A percentile compares a stretch with the other conserved stretches of the same genome.
Evolutionary conservation across 129 eudicot genomes (phyloP).

Genomic region (Rutidosis leptorrhynchoides): DNA sequence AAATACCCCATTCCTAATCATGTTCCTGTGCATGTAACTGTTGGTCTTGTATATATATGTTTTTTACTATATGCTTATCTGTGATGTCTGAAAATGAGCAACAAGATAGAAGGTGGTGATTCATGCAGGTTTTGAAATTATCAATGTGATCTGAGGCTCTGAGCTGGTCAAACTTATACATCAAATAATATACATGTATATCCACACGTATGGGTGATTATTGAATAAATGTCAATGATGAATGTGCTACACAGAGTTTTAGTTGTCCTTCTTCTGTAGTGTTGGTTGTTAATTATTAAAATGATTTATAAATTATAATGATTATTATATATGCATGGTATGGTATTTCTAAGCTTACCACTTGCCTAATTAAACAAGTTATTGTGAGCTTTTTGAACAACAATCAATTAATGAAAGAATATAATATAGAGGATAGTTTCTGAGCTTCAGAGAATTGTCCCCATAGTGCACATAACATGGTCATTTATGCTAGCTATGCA

Average conservation of each 20-base stretch:
- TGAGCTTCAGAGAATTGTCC: background rate
- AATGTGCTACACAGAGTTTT: constrained; percentile 33
- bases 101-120: constrained; percentile 25
- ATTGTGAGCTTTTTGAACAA: background rate
- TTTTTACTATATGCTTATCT: constrained; percentile 27
- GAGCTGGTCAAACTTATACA: constrained; percentile 34
- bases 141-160: background rate
- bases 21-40: constrained; percentile 30
- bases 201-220: constrained; percentile 32
- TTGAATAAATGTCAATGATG: constrained; percentile 31
- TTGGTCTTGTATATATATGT: constrained; percentile 25
- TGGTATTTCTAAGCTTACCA: constrained; percentile 7
- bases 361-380: constrained; percentile 19
- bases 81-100: constrained; percentile 28
- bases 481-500: background rate
- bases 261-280: constrained; percentile 36
- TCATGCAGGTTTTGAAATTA: constrained; percentile 25
- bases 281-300: constrained; percentile 30
- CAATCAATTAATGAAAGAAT: constrained; percentile 12
- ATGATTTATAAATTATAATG: background rate
- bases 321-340: background rate
- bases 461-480: background rate
- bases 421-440: constrained; percentile 4
- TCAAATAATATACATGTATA: constrained; percentile 6
- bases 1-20: constrained; percentile 23